Base-by-base conservation (phyloP, 2,329 filamentous ascomycete genomes). In the Ploettnerulaceae sp. region DNA sequence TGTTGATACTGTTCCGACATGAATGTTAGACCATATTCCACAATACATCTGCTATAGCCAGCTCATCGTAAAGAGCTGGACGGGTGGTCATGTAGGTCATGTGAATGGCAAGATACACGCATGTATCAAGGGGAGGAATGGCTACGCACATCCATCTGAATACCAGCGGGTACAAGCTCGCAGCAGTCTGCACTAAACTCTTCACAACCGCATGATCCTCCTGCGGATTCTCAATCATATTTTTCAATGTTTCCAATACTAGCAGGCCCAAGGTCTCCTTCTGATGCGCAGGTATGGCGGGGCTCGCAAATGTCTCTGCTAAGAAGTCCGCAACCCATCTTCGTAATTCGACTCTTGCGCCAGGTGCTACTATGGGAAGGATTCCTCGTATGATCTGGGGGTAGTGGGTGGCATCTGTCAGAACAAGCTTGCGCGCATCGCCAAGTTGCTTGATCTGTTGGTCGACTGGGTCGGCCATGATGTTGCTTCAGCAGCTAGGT, bases 251-350 rank as follows among this genome's bases (percentile, higher is more conserved):
- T 57, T 89, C 83, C 61, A 98, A 70, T 49, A 95, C 87, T 50
- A 80, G 77, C 49, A 88, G 73, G 56, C 84, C 82, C 69, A 93
- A 74, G 51, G 81, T 82, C 72, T 83, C 88, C 73, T 97, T 98
- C 66, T 86, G 82, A 42, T 83, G 75, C 49, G 79, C 73, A 15
- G 83, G 72, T 59, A 97, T 75, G 17, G 85, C 81, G n/a, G 94
- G 93, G 50, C 88, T 94, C 47, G 93, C 85, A 69, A 98, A 97
- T 2, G 90, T 89, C 71, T 98, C 93, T 47, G 91, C 89, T 33
- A 98, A 74, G 64, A 98, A 98, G 52, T 96, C 90, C 53, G 90
- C 84, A 20, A 91, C 93, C 93, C 93, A 98, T 84, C 90, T 76
- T 67, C 89, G 85, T 61, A 97, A 72, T 67, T 95, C 88, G 47